phyloP scores from a whole-genome alignment of 345 rosid species.

The Populus tremula region DNA sequence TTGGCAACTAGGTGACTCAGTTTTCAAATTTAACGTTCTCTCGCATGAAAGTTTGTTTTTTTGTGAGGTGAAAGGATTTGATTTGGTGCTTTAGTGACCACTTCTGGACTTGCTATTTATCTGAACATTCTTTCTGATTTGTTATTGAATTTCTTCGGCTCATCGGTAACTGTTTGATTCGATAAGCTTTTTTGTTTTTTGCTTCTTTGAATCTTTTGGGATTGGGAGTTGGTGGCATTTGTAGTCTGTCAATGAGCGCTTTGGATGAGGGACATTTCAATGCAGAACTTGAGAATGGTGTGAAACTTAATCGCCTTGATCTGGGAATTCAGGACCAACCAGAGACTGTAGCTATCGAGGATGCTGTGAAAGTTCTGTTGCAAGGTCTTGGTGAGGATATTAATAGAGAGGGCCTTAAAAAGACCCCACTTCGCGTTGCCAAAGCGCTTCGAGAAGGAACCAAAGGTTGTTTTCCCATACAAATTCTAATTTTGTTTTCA shows the following conservation, averaged over 20 bases:
- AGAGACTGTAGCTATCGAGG: conserved; percentile 64
- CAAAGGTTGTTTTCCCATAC: conserved; percentile 42
- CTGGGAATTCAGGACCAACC: conserved; percentile 53
- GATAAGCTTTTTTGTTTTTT: not conserved
- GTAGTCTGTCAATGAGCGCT: conserved; percentile 61
- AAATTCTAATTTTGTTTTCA: not conserved
- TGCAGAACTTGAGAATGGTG: conserved; percentile 54
- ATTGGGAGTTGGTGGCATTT: conserved; percentile 22
- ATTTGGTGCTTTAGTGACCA: not conserved
- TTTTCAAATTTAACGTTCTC: not conserved
- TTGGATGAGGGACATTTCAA: conserved; percentile 63
- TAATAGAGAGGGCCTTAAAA: conserved; percentile 78
- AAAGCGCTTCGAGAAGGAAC: conserved; percentile 86
- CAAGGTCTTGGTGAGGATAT: conserved; percentile 80
- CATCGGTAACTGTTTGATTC: not conserved
- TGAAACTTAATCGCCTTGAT: conserved; percentile 41
- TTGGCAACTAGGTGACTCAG: conserved; percentile 9
- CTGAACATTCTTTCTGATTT: not conserved
- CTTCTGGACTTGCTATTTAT: too few relatives aligned
- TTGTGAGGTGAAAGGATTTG: not conserved
- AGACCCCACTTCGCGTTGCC: conserved; percentile 93
- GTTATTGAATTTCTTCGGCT: not conserved
- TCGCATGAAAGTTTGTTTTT: not conserved
- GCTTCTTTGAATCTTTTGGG: conserved; percentile 23
- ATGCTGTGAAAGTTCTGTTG: conserved; percentile 76